Conservation (phyloP, 2,329 filamentous ascomycete genomes). For the Phyllosticta citribraziliensis region DNA sequence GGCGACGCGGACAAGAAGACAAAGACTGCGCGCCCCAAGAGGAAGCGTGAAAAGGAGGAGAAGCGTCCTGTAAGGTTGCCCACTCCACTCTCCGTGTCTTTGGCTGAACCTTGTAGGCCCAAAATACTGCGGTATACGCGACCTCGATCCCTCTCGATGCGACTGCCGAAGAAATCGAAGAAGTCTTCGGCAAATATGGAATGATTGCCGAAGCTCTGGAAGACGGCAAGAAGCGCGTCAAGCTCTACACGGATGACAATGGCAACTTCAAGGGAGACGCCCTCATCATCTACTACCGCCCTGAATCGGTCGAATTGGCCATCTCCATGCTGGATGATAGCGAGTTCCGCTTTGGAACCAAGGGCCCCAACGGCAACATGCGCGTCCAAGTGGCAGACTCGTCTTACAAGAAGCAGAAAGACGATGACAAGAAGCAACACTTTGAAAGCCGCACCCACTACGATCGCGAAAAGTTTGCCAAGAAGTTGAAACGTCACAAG, state of each 20-base stretch:
- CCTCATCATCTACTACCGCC: conserved; percentile 87
- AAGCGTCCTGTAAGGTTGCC: conserved; percentile 21
- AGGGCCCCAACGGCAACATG: conserved; percentile 50
- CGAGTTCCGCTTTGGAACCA: conserved; percentile 60
- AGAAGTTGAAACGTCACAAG: conserved; percentile 73
- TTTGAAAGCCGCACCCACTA: conserved; percentile 12
- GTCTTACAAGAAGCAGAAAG: conserved; percentile 82
- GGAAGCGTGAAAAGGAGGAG: background rate
- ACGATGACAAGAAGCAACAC: conserved; percentile 39
- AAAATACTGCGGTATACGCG: conserved; percentile 55
- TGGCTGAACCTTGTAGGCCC: background rate
- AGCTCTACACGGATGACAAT: conserved; percentile 74
- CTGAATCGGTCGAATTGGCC: conserved; percentile 81
- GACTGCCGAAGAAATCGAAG: conserved; percentile 68
- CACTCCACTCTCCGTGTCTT: conserved; percentile 14
- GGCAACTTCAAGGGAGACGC: conserved; percentile 91
- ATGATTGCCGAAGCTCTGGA: conserved; percentile 94
- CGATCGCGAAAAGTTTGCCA: conserved; percentile 31
- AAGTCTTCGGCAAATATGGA: conserved; percentile 79
- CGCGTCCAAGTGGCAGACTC: conserved; percentile 75
- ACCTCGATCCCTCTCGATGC: conserved; percentile 76
- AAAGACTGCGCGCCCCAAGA: background rate
- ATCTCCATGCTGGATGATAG: conserved; percentile 73
- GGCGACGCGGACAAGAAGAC: background rate
- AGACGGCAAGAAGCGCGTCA: conserved; percentile 77